Evolutionary conservation across 345 rosid genomes (phyloP), one percentile per base, ranked within the genome.

Genomic region (Gynandropsis gynandra): DNA sequence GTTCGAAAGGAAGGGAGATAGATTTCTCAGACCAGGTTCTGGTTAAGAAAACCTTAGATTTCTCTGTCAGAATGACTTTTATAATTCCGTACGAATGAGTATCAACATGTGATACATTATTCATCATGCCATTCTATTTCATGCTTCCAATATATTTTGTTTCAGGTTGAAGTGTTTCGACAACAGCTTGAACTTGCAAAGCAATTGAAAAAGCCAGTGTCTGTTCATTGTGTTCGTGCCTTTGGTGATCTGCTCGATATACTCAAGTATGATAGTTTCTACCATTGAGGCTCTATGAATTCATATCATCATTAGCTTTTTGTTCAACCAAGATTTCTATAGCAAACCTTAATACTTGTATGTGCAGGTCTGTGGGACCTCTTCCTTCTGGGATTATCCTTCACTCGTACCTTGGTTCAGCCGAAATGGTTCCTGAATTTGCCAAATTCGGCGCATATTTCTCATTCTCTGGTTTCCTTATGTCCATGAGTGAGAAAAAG

Each of bases 351-450:
- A 9, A 42, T 57, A 33, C 40, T 1, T 52, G 15, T 0, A 48
- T 39, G 13, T 16, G 39, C 72, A 83, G 93, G 72, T 74, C 72
- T 52, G 47, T 59, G 16, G 97, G 98, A 34, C 95, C 97, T 51
- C 87, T 92, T 65, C 89, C 96, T 48, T 67, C 74, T 52, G 98
- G 95, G 24, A 24, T 87, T 43, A 80, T 92, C 61, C 95, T 92
- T 51, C 95, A 87, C 62, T 85, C 97, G 11, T 92, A 73, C 73
- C 65, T 79, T 32, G 97, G 97, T 39, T 79, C 97, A 9, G 84
- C 94, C 35, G 95, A 82, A 81, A 87, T 92, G 97, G 97, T 92
- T 68, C 86, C 95, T 72, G 95, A 85, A 60, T 74, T 87, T 38
- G 78, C 89, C 9, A 82, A 79, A 68, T 82, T 81, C 19, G 94